These are phyloP conservation scores for Kodamaea nitidulidarum DNA, from an alignment of 805 yeast genomes.

Conservation along the genomic window DNA sequence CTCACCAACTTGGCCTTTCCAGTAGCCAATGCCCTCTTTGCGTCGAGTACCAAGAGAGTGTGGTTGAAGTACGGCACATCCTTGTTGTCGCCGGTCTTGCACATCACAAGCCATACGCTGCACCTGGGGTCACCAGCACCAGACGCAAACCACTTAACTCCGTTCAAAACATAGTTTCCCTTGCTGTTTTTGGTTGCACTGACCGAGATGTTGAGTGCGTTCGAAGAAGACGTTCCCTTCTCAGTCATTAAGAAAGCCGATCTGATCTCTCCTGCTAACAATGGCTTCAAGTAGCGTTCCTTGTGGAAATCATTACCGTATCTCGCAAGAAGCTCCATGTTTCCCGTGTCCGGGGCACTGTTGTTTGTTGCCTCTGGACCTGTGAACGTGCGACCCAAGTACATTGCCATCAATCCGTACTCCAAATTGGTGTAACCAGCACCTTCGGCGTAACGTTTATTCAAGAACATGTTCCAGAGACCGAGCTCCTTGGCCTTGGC, in stretches of 20 bases:
- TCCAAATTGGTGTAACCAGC: conserved; percentile 60
- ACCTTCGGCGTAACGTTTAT: conserved; percentile 45
- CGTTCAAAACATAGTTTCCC: conserved; percentile 51
- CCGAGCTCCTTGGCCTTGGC: conserved; percentile 49
- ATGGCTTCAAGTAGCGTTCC: conserved; percentile 47
- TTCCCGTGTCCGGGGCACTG: conserved; percentile 63
- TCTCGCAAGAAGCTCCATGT: conserved; percentile 49
- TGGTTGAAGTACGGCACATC: conserved; percentile 46
- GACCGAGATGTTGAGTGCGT: conserved; percentile 55
- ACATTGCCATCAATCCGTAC: conserved; percentile 62
- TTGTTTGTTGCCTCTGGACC: conserved; percentile 62
- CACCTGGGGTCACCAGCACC: conserved; percentile 69
- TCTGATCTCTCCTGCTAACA: conserved; percentile 51
- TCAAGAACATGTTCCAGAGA: conserved; percentile 58
- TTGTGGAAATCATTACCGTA: conserved; percentile 37
- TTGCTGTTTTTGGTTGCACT: conserved; percentile 33
- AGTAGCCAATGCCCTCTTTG: conserved; percentile 44
- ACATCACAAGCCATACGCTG: conserved; percentile 50
- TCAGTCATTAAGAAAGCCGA: conserved; percentile 67
- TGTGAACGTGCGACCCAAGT: conserved; percentile 49
- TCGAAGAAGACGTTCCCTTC: conserved; percentile 55
- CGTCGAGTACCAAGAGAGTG: conserved; percentile 53
- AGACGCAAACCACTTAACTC: conserved; percentile 67
- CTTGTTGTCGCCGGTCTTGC: conserved; percentile 36
- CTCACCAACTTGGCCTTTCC: conserved; percentile 48